Conservation (phyloP, 495 filamentous ascomycete genomes). For the Penicillium verhagenii region DNA sequence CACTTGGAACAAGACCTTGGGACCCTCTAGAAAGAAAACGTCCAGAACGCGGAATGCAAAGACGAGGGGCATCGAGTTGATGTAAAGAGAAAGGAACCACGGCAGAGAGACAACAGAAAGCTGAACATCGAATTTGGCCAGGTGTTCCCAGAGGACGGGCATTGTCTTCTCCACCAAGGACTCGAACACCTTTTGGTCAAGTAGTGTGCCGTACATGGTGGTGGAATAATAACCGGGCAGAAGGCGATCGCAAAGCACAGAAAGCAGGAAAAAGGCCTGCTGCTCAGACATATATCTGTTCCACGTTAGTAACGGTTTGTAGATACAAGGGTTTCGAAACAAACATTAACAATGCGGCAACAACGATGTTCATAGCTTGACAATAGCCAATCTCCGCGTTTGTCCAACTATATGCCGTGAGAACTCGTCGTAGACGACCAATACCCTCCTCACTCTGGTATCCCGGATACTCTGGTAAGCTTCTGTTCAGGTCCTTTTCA, state of each 20-base stretch:
- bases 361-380: conserved; percentile 99
- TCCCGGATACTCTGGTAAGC: conserved; percentile 92
- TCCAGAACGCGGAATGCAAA: conserved; percentile 96
- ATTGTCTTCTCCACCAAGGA: conserved; percentile 97
- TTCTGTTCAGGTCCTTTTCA: conserved; percentile 95
- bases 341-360: conserved; percentile 87
- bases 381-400: conserved; percentile 96
- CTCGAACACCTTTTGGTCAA: conserved; percentile 97
- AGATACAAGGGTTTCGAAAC: conserved; percentile 14
- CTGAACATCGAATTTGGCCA: conserved; percentile 92
- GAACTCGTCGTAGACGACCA: conserved; percentile 78
- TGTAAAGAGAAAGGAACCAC: conserved; percentile 97
- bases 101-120: conserved; percentile 97
- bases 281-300: conserved; percentile 89
- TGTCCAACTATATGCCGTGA: conserved; percentile 96
- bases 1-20: conserved; percentile 95
- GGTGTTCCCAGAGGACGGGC: conserved; percentile 97
- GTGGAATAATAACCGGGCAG: conserved; percentile 96
- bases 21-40: conserved; percentile 97
- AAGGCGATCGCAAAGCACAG: conserved; percentile 86
- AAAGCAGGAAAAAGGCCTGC: conserved; percentile 94
- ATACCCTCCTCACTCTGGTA: conserved; percentile 98
- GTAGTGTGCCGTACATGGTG: conserved; percentile 96
- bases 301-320: conserved; percentile 20
- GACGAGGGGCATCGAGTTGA: conserved; percentile 97